Percentiles rank a stretch among this genome's conserved stretches.
Evolutionary conservation across 331 rosid genomes (phyloP).

Genomic region (Acacia pycnantha): DNA sequence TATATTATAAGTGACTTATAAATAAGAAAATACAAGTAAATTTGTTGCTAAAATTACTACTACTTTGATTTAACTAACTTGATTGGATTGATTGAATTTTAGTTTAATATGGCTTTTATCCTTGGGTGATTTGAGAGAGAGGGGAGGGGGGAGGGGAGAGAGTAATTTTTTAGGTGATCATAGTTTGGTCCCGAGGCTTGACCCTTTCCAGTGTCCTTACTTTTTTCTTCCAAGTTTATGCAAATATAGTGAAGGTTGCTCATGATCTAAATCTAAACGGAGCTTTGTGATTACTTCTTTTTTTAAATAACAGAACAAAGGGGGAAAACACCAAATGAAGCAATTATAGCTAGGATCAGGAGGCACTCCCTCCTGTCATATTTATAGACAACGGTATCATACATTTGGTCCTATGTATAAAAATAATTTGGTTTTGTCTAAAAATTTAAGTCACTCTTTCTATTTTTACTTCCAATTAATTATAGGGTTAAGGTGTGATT

Average conservation of each 20-base stretch:
- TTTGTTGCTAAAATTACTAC: not conserved
- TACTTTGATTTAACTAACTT: not conserved
- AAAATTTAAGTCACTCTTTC: no score
- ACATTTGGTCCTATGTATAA: no score
- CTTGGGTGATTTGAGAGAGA: no score
- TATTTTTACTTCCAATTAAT: no score
- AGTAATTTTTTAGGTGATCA: no score
- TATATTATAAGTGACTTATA: rapidly evolving
- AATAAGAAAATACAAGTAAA: not conserved
- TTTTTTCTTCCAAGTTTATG: not conserved
- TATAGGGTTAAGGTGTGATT: no score
- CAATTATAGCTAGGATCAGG: not conserved
- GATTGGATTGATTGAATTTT: not conserved
- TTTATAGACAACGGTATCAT: no score
- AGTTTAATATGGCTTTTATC: not conserved
- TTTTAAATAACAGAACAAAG: not conserved
- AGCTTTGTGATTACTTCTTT: not conserved
- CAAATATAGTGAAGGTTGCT: not conserved
- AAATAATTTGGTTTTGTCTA: no score
- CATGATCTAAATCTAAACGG: not conserved
- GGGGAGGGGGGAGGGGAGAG: no score
- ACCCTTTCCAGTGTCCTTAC: not conserved
- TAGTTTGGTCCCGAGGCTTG: not conserved
- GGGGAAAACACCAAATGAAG: not conserved
- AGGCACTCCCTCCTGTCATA: no score